These are phyloP conservation scores for Monilinia laxa DNA, from an alignment of 2,329 filamentous ascomycete species.

Conservation along the genomic window DNA sequence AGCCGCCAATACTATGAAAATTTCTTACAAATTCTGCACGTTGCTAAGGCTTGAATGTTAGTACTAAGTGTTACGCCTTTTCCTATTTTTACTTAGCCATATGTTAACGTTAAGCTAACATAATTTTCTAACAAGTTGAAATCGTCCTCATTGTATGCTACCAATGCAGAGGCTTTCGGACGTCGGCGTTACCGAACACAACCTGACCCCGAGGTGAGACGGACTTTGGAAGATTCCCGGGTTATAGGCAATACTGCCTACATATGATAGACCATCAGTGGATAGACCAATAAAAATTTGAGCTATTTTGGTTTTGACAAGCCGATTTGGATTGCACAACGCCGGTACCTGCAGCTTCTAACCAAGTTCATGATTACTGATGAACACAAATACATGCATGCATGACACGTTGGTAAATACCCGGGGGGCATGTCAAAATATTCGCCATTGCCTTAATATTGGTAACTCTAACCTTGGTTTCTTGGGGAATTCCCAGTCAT, in stretches of 20 bases:
- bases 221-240: not conserved
- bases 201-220: not conserved
- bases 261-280: not conserved
- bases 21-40: not conserved
- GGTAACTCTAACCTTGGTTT: too few relatives aligned
- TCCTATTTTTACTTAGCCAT: too few relatives aligned
- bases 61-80: not conserved
- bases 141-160: not conserved
- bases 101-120: not conserved
- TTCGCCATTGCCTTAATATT: not conserved
- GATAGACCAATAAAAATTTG: too few relatives aligned
- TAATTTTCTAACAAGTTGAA: not conserved
- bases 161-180: not conserved
- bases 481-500: too few relatives aligned
- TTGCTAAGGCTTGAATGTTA: not conserved
- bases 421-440: not conserved
- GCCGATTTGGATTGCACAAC: not conserved
- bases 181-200: constrained; percentile 7
- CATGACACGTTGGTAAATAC: not conserved
- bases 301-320: not conserved
- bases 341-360: not conserved
- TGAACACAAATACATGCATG: too few relatives aligned
- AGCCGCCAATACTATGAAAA: not conserved
- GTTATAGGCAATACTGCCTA: too few relatives aligned
- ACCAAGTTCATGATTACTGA: too few relatives aligned